Percentiles rank a stretch among this genome's conserved stretches.
phyloP scores from a whole-genome alignment of 192 early-diverging fungal genomes.

The Coemansia guatemalensis region DNA sequence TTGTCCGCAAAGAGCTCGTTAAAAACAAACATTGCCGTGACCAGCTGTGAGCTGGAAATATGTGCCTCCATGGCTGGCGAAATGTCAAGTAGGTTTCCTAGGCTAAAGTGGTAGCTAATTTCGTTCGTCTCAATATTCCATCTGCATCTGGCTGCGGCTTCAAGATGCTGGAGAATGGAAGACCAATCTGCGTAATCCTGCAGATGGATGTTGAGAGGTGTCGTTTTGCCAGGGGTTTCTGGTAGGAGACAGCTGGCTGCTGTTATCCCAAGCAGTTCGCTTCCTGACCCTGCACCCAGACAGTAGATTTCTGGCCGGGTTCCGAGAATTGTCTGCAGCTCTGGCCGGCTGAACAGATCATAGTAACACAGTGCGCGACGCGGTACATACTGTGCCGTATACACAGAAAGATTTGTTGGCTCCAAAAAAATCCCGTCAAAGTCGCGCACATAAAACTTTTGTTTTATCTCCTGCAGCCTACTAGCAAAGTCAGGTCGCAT shows the following conservation, averaged over 20 bases:
- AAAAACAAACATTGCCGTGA: slow-evolving; percentile 90
- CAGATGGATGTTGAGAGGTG: slow-evolving; percentile 40
- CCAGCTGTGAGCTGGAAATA: slow-evolving; percentile 63
- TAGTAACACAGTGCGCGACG: slow-evolving; percentile 85
- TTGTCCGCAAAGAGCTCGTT: slow-evolving; percentile 89
- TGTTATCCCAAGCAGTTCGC: slow-evolving; percentile 78
- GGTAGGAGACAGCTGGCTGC: slow-evolving; percentile 56
- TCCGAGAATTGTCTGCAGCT: slow-evolving; percentile 55
- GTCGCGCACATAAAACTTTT: slow-evolving; percentile 77
- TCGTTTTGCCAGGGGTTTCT: background rate
- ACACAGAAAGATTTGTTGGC: slow-evolving; percentile 69
- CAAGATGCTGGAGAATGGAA: slow-evolving; percentile 56
- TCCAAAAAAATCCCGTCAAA: slow-evolving; percentile 82
- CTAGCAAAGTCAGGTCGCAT: slow-evolving; percentile 59
- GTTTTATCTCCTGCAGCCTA: slow-evolving; percentile 75
- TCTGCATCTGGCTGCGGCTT: slow-evolving; percentile 53
- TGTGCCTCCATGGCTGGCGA: slow-evolving; percentile 42
- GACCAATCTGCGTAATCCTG: slow-evolving; percentile 70
- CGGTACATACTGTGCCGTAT: slow-evolving; percentile 86
- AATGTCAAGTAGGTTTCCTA: slow-evolving; percentile 61
- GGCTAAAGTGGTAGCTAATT: slow-evolving; percentile 58
- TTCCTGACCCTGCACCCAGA: slow-evolving; percentile 83
- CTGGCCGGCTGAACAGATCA: slow-evolving; percentile 58
- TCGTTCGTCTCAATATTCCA: slow-evolving; percentile 51
- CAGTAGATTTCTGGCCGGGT: slow-evolving; percentile 56